phyloP scores from a whole-genome alignment of 73 alveolate genomes.

The Paramecium primaurelia region DNA sequence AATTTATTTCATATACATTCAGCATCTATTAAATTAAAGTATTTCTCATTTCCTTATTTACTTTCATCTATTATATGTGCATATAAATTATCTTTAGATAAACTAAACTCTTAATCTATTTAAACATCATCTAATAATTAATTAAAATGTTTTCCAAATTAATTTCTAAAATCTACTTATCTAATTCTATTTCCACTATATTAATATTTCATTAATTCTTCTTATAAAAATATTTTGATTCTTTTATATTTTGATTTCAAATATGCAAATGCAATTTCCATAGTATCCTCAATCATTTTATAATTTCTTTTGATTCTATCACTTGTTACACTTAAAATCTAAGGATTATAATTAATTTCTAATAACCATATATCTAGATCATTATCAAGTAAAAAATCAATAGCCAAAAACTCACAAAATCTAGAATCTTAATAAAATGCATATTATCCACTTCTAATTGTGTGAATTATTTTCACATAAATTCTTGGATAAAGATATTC shows the following conservation, averaged over 20 bases:
- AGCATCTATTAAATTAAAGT: slow-evolving; percentile 11
- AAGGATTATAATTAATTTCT: slow-evolving; percentile 35
- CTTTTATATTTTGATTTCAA: background rate
- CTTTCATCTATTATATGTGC: slow-evolving; percentile 24
- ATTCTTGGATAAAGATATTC: slow-evolving; percentile 1
- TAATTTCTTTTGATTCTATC: slow-evolving; percentile 22
- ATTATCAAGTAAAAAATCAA: slow-evolving; percentile 32
- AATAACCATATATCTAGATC: slow-evolving; percentile 44
- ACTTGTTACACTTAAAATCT: slow-evolving; percentile 7
- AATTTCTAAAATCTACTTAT: slow-evolving; percentile 14
- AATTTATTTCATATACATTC: slow-evolving; percentile 15
- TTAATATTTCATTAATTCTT: background rate
- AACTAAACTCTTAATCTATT: background rate
- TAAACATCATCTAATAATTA: background rate
- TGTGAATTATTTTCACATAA: background rate
- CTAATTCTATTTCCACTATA: slow-evolving; percentile 25
- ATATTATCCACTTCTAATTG: slow-evolving; percentile 38
- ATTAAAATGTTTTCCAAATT: background rate
- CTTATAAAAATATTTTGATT: background rate
- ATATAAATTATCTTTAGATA: background rate
- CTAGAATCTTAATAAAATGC: slow-evolving; percentile 18
- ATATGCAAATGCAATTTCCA: slow-evolving; percentile 37
- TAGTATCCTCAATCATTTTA: slow-evolving; percentile 28
- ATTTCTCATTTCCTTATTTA: background rate
- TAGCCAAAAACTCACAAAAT: slow-evolving; percentile 34